Percentiles rank a stretch among this genome's conserved stretches.
Conservation (phyloP, 2,329 filamentous ascomycete genomes). For the Colletotrichum melonis region DNA sequence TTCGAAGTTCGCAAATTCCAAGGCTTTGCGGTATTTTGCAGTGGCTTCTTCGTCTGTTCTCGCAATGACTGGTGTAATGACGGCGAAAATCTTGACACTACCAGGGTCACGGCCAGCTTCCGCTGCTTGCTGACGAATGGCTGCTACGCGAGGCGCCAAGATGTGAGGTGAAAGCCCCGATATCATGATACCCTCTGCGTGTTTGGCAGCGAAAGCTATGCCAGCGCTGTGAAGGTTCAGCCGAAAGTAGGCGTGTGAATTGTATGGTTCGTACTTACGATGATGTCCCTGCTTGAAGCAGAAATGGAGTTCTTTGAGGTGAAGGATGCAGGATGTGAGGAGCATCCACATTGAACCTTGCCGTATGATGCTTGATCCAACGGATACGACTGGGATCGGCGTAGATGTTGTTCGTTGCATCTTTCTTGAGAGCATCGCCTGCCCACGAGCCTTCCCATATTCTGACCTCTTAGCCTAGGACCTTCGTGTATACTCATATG, state of each 20-base stretch:
- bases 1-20: neutral
- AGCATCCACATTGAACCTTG: neutral
- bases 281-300: neutral
- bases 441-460: neutral
- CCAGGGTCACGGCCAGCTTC: neutral
- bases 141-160: neutral
- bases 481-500: too few relatives aligned
- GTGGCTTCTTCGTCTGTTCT: neutral
- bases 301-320: neutral
- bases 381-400: neutral
- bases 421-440: neutral
- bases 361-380: neutral
- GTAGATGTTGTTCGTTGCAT: neutral
- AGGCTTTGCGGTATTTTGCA: neutral
- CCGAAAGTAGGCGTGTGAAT: neutral
- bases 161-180: neutral
- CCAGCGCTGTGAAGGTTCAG: too few relatives aligned
- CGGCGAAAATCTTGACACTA: neutral
- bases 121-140: neutral
- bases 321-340: neutral
- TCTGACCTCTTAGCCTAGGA: neutral
- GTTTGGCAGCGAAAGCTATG: neutral
- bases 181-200: neutral
- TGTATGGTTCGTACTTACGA: neutral
- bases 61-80: neutral